Evolutionary conservation across 148 eudicot species (phyloP).

Genomic region (Heliamphora exappendiculata): DNA sequence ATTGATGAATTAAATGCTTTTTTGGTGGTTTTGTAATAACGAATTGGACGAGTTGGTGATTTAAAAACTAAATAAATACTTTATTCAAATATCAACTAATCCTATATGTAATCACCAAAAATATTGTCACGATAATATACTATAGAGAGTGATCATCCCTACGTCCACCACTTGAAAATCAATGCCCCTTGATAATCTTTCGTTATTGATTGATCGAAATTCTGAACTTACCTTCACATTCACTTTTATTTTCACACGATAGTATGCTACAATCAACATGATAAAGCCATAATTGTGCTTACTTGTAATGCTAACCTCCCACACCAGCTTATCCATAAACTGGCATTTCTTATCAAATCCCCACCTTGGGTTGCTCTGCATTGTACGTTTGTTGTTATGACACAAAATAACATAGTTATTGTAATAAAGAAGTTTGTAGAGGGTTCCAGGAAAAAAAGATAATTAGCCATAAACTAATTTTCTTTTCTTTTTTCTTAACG

Average conservation of each 20-base stretch:
- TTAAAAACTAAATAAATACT: no score
- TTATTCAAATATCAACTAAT: no score
- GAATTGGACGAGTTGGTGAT: no score
- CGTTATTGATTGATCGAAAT: not conserved
- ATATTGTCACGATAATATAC: no score
- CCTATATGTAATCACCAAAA: no score
- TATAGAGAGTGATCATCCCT: not conserved
- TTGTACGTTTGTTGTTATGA: not conserved
- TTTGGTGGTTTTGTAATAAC: no score
- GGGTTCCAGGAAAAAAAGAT: no score
- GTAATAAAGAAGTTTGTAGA: not conserved
- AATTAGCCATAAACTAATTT: no score
- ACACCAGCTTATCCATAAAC: conserved; percentile 74
- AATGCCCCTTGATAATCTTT: not conserved
- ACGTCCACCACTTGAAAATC: not conserved
- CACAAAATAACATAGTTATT: not conserved
- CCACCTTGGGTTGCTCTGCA: conserved; percentile 99
- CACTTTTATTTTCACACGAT: not conserved
- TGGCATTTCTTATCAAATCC: conserved; percentile 81
- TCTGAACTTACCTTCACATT: no score
- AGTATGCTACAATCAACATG: not conserved
- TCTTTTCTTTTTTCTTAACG: no score
- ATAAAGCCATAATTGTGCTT: conserved; percentile 15
- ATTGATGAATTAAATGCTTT: no score
- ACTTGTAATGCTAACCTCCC: conserved; percentile 63